Evolutionary conservation across 495 filamentous ascomycete species (phyloP), one percentile per base, ranked within the genome.

Genomic region (Penicillium tannophilum): DNA sequence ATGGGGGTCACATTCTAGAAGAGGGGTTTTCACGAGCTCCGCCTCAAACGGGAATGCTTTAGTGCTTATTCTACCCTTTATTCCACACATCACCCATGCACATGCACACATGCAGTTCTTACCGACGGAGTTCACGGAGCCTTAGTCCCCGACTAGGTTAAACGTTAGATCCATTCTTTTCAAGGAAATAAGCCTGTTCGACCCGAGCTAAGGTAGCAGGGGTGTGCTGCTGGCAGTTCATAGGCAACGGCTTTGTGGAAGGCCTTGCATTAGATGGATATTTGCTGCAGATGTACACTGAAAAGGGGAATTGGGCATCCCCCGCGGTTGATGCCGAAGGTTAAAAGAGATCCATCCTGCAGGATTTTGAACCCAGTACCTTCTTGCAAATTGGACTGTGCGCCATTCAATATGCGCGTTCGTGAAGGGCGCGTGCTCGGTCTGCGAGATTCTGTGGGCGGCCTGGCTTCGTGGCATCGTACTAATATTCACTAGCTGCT

Each of bases 21-120:
- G 48, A 53, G 61, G 53, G 56, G 48, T 54, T 55, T 55, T 6
- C 39, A 33, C 24, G 20, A 42, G 16, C 33, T 57, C 53, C 54
- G 44, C 55, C 55, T 44, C 51, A 35, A 23, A 45, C 4, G 50
- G 44, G 44, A 44, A 12, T 33, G 43, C 56, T 52, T 45, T 64
- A 64, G 62, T 59, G 62, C 62, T 64, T 64, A 64, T 61, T 36
- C 52, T 51, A 46, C 44, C 36, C 46, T 52, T 14, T 11, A 33
- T n/a, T n/a, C 33, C 49, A 52, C 30, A 31, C 17, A 19, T 23
- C 49, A 52, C 30, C 49, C 17, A 19, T 23, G 17, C 49, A 35
- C 28, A 51, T 28, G 48, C 9, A 41, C 39, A 17, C 14, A 52
- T 31, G 49, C 49, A 52, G 35, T 20, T 24, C 30, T n/a, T 35